Conservation (phyloP, 2,329 filamentous ascomycete species). For the Tolypocladium paradoxum region DNA sequence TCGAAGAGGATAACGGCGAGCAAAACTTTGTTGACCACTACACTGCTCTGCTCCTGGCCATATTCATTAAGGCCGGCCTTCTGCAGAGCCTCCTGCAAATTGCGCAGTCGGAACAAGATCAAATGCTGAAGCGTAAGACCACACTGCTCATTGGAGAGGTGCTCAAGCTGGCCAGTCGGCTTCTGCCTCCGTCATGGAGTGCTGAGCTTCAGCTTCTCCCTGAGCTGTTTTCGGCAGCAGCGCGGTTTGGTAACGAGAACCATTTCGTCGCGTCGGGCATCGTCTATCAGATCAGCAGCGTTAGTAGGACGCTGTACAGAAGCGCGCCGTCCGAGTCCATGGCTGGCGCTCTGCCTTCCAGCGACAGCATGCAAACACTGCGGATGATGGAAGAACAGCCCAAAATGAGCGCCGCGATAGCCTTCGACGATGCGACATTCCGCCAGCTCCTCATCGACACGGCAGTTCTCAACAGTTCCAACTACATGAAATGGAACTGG, state of each 20-base stretch:
- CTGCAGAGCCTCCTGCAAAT: conserved; percentile 51
- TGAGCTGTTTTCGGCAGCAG: conserved; percentile 68
- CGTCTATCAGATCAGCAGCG: conserved; percentile 95
- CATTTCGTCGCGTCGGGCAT: conserved; percentile 78
- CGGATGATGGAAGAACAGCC: conserved; percentile 44
- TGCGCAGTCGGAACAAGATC: conserved; percentile 56
- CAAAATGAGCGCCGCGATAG: conserved; percentile 34
- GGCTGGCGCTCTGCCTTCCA: conserved; percentile 28
- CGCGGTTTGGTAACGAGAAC: conserved; percentile 58
- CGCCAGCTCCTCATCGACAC: conserved; percentile 62
- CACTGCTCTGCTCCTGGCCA: conserved; percentile 74
- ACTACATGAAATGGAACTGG: conserved; percentile 97
- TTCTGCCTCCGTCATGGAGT: conserved; percentile 75
- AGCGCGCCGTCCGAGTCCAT: conserved; percentile 45
- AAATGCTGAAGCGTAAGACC: conserved; percentile 71
- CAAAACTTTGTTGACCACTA: conserved; percentile 92
- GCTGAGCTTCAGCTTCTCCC: conserved; percentile 79
- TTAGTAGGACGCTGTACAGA: conserved; percentile 83
- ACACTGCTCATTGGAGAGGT: conserved; percentile 86
- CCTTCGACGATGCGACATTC: conserved; percentile 51
- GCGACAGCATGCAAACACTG: conserved; percentile 36
- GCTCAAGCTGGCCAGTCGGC: conserved; percentile 75
- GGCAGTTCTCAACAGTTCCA: conserved; percentile 77
- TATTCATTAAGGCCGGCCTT: conserved; percentile 74
- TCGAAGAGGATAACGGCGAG: conserved; percentile 57